Conservation (phyloP, 331 rosid genomes). For the Acacia pycnantha region DNA sequence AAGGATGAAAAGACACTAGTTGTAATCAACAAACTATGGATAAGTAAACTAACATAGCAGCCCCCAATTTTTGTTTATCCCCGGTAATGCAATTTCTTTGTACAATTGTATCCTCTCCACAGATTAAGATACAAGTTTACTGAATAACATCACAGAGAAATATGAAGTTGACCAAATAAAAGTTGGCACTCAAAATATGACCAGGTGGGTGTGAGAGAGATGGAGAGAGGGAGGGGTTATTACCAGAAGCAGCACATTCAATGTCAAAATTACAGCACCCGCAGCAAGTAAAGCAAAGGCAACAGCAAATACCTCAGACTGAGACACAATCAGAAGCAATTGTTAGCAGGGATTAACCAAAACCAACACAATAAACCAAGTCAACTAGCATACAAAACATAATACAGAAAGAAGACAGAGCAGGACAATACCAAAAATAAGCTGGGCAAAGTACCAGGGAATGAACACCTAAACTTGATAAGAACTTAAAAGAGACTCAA, state of each 20-base stretch:
- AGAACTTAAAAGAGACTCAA: not conserved
- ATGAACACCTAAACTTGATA: not conserved
- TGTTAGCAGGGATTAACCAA: constrained; percentile 23
- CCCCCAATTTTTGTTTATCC: not conserved
- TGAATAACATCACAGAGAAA: not conserved
- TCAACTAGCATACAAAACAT: not conserved
- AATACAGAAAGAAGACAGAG: not conserved
- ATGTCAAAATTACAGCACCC: constrained; percentile 86
- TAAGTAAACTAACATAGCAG: not conserved
- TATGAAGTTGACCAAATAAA: not conserved
- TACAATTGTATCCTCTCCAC: constrained; percentile 2
- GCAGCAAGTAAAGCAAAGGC: constrained; percentile 99
- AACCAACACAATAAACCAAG: not conserved
- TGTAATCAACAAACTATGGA: not conserved
- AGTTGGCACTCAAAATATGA: constrained; percentile 1
- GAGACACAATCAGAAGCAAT: constrained; percentile 24
- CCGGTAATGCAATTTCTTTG: not conserved
- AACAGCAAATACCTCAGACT: constrained; percentile 98
- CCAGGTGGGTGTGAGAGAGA: constrained; percentile 5
- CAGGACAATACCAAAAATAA: not conserved
- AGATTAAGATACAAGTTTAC: not conserved
- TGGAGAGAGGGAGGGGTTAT: constrained; percentile 30
- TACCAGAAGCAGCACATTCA: constrained; percentile 99
- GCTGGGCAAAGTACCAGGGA: not conserved
- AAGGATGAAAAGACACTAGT: constrained; percentile 14